A percentile compares a stretch with the other conserved stretches of the same genome.
phyloP scores from a whole-genome alignment of 2,329 filamentous ascomycete species.

The Neonectria coccinea region DNA sequence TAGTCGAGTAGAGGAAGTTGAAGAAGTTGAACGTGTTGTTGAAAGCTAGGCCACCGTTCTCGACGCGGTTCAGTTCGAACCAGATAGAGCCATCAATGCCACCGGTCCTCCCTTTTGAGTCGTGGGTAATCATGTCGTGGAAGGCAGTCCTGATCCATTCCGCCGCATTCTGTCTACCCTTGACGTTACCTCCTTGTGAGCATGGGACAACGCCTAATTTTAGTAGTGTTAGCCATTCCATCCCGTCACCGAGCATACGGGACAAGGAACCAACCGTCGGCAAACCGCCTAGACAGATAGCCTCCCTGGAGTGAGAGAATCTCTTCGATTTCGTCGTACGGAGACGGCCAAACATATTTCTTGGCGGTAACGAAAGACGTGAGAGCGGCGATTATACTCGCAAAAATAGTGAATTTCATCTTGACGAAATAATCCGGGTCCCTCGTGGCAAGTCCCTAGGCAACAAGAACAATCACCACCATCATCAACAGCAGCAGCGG shows the following conservation, averaged over 20 bases:
- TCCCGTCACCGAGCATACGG: background rate
- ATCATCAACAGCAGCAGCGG: background rate
- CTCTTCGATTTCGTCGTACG: constrained; percentile 36
- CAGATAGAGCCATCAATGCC: constrained; percentile 35
- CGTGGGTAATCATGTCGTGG: constrained; percentile 43
- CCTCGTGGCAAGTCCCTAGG: background rate
- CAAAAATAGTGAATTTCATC: constrained; percentile 5
- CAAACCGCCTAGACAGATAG: constrained; percentile 16
- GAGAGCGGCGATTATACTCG: background rate
- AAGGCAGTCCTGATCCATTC: constrained; percentile 47
- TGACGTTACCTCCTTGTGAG: constrained; percentile 28
- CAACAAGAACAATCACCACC: background rate
- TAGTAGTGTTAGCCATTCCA: background rate
- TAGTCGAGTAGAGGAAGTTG: too few relatives aligned
- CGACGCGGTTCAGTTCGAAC: too few relatives aligned
- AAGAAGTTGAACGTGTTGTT: too few relatives aligned
- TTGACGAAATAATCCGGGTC: background rate
- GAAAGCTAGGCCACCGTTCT: too few relatives aligned
- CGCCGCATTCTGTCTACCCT: constrained; percentile 39
- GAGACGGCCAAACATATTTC: constrained; percentile 36
- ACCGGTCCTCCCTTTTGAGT: constrained; percentile 35
- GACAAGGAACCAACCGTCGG: constrained; percentile 19
- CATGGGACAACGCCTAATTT: constrained; percentile 35
- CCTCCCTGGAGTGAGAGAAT: constrained; percentile 26
- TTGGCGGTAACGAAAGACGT: background rate